phyloP scores from a whole-genome alignment of 192 early-diverging fungal genomes.

The Spizellomyces punctatus region DNA sequence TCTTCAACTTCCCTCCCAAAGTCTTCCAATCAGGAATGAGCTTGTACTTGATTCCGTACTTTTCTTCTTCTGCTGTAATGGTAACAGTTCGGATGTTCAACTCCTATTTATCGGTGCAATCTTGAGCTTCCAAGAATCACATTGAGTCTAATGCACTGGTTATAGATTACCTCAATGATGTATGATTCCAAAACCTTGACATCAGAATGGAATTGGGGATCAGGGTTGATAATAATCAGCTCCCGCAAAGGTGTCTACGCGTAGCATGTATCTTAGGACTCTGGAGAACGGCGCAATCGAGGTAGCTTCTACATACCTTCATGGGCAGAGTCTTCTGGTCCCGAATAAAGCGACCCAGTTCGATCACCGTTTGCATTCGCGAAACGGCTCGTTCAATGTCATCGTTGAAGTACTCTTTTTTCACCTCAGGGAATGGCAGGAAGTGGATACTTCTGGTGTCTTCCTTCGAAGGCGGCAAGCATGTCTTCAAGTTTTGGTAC shows the following conservation, averaged over 20 bases:
- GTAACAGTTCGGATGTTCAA: conserved; percentile 87
- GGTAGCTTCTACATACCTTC: conserved; percentile 50
- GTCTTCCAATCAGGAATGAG: conserved; percentile 89
- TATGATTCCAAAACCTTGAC: conserved; percentile 81
- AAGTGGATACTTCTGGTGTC: conserved; percentile 94
- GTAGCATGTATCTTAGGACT: conserved; percentile 2
- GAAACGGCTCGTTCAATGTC: conserved; percentile 93
- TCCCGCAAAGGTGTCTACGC: conserved; percentile 80
- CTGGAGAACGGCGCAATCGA: no score
- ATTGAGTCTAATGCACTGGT: no score
- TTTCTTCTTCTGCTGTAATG: conserved; percentile 86
- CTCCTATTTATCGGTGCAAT: conserved; percentile 61
- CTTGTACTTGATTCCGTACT: conserved; percentile 92
- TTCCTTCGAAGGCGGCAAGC: conserved; percentile 58
- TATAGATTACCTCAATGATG: conserved; percentile 53
- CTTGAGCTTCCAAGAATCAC: no score
- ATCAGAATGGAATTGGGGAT: conserved; percentile 86
- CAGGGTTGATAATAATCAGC: conserved; percentile 87
- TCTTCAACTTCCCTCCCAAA: conserved; percentile 87
- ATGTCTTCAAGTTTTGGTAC: conserved; percentile 90
- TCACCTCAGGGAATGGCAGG: conserved; percentile 88
- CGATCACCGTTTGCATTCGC: conserved; percentile 97
- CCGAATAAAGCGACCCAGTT: conserved; percentile 87
- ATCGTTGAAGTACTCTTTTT: conserved; percentile 93
- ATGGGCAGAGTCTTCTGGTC: conserved; percentile 90